These are phyloP conservation scores for Pleurotus sapidus DNA, from an alignment of 768 basidiomycete species.

Conservation along the genomic window DNA sequence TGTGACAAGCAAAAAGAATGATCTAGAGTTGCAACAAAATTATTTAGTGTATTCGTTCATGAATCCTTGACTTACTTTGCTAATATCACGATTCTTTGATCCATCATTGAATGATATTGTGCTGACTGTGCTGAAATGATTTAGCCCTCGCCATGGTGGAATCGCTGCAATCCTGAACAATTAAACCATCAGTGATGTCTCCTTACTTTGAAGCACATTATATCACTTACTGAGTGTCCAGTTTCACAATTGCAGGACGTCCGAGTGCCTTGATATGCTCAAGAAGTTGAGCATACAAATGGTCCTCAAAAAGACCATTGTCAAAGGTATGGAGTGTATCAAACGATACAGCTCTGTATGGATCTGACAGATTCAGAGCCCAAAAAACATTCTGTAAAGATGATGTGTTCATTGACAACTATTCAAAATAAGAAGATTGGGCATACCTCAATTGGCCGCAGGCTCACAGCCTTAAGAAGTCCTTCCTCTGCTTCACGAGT, in stretches of 20 bases:
- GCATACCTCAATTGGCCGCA: conserved; percentile 21
- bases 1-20: conserved; percentile 23
- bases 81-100: not conserved
- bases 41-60: not conserved
- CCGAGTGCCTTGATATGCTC: conserved; percentile 13
- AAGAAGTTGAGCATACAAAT: conserved; percentile 25
- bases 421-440: conserved; percentile 6
- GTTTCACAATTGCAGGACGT: conserved; percentile 10
- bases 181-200: not conserved
- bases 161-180: not conserved
- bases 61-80: not conserved
- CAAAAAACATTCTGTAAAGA: conserved; percentile 38
- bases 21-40: conserved; percentile 12
- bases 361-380: conserved; percentile 28
- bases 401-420: not conserved
- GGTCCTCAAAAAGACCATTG: conserved; percentile 28
- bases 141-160: not conserved
- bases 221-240: conserved; percentile 22
- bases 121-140: not conserved
- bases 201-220: not conserved
- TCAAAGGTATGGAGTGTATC: conserved; percentile 35
- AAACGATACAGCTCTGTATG: conserved; percentile 29
- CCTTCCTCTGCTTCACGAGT: conserved; percentile 2
- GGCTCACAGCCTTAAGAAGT: conserved; percentile 15
- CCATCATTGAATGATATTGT: conserved; percentile 2